Evolutionary conservation across 345 rosid species (phyloP).

Genomic region (Lumnitzera littorea): DNA sequence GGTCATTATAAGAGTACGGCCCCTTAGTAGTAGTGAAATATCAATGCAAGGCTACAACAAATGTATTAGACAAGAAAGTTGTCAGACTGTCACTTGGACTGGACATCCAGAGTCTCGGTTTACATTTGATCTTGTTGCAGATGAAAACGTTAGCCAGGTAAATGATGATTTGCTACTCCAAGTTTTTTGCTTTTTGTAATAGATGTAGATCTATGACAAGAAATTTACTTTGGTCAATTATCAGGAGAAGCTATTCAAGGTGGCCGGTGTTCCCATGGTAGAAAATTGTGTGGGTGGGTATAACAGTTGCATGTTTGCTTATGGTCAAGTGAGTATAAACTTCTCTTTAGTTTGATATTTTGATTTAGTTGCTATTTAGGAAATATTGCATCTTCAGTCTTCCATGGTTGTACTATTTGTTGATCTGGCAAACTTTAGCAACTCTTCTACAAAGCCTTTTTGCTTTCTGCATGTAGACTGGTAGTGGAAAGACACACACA

Average conservation of each 20-base stretch:
- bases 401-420: no score
- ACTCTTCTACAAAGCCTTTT: background rate
- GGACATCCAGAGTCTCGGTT: constrained; percentile 90
- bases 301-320: constrained; percentile 99
- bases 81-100: constrained; percentile 79
- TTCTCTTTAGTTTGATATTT: background rate
- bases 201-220: background rate
- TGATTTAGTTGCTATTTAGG: background rate
- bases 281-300: constrained; percentile 94
- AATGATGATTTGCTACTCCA: background rate
- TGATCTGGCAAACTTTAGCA: no score
- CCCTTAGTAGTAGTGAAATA: constrained; percentile 73
- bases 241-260: constrained; percentile 86
- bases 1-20: constrained; percentile 92
- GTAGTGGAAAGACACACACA: constrained; percentile 99
- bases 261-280: constrained; percentile 96
- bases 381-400: no score
- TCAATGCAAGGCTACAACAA: constrained; percentile 67
- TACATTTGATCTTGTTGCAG: constrained; percentile 92
- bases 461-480: constrained; percentile 51
- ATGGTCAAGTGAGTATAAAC: constrained; percentile 67
- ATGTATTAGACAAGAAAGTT: constrained; percentile 82
- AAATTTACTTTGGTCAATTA: constrained; percentile 2
- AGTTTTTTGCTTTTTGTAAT: background rate
- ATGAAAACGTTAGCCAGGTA: constrained; percentile 87